These are phyloP conservation scores for Cercophora newfieldiana DNA, from an alignment of 495 filamentous ascomycete genomes.

Conservation along the genomic window DNA sequence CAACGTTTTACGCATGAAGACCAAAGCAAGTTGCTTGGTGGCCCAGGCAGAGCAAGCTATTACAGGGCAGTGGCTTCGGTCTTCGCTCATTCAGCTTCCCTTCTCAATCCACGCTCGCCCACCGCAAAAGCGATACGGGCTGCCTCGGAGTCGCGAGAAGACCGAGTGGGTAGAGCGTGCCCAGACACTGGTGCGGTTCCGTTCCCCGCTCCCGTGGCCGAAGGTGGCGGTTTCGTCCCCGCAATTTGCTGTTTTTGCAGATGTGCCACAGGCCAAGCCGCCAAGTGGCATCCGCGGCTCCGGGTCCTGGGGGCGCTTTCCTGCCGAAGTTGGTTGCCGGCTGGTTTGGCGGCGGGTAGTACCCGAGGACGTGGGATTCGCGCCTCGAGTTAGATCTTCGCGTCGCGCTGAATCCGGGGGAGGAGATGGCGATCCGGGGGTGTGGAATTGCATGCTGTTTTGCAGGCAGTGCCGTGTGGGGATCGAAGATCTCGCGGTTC, in stretches of 20 bases:
- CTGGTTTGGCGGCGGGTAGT: not conserved
- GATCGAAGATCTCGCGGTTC: no score
- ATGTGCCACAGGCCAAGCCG: constrained; percentile 21
- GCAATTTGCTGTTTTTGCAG: constrained; percentile 14
- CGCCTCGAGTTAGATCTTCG: not conserved
- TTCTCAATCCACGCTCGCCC: not conserved
- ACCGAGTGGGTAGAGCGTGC: constrained; percentile 7
- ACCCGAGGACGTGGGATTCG: not conserved
- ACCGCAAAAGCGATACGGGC: not conserved
- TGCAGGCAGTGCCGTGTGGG: not conserved
- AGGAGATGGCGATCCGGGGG: not conserved
- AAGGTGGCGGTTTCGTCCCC: constrained; percentile 15
- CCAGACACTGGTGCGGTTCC: constrained; percentile 15
- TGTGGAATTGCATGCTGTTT: no score
- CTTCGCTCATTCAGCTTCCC: not conserved
- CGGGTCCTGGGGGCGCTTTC: constrained; percentile 8
- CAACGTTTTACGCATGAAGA: no score
- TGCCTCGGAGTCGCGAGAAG: constrained; percentile 27
- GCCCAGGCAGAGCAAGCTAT: no score
- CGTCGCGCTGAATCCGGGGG: not conserved
- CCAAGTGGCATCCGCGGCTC: constrained; percentile 2
- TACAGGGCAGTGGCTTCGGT: not conserved
- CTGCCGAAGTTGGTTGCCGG: not conserved
- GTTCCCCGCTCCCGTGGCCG: constrained; percentile 15
- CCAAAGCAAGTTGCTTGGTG: no score